A percentile compares a stretch with the other conserved stretches of the same genome.
Evolutionary conservation across 2,329 filamentous ascomycete species (phyloP).

Genomic region (Clathrospora elynae): DNA sequence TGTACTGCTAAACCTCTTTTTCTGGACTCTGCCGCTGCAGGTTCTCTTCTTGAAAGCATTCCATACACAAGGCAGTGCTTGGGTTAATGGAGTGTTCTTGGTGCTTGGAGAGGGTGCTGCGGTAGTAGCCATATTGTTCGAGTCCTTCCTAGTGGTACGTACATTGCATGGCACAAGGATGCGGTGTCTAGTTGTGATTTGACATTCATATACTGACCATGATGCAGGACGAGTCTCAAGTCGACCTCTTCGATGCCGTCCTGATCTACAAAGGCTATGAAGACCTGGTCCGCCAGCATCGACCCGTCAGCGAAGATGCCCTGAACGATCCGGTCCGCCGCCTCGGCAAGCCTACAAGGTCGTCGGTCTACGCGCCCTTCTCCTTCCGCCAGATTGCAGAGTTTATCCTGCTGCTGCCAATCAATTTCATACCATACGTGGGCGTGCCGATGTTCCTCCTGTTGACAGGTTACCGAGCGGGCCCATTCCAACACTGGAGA

Average conservation of each 20-base stretch:
- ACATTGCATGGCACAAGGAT: neutral
- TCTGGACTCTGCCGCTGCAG: constrained; percentile 86
- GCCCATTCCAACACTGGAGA: constrained; percentile 87
- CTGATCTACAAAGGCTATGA: constrained; percentile 75
- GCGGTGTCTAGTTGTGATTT: neutral
- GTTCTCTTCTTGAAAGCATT: constrained; percentile 89
- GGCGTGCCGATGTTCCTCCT: constrained; percentile 86
- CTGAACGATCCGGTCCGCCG: constrained; percentile 72
- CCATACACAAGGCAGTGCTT: constrained; percentile 78
- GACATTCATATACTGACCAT: neutral
- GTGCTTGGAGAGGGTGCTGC: constrained; percentile 72
- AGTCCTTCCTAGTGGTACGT: constrained; percentile 55
- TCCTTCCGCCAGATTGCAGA: constrained; percentile 89
- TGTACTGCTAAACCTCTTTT: constrained; percentile 83
- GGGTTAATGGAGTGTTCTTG: constrained; percentile 84
- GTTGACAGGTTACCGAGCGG: constrained; percentile 83
- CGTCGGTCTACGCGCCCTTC: constrained; percentile 84
- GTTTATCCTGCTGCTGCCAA: constrained; percentile 68
- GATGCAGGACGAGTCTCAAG: constrained; percentile 67
- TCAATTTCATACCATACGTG: constrained; percentile 85
- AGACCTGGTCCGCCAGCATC: constrained; percentile 53
- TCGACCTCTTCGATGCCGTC: constrained; percentile 78
- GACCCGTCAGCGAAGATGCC: constrained; percentile 70
- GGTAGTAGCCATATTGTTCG: constrained; percentile 63
- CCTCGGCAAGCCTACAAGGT: constrained; percentile 78